Evolutionary conservation across 306 rosid species (phyloP).

Genomic region (Inga oerstediana): DNA sequence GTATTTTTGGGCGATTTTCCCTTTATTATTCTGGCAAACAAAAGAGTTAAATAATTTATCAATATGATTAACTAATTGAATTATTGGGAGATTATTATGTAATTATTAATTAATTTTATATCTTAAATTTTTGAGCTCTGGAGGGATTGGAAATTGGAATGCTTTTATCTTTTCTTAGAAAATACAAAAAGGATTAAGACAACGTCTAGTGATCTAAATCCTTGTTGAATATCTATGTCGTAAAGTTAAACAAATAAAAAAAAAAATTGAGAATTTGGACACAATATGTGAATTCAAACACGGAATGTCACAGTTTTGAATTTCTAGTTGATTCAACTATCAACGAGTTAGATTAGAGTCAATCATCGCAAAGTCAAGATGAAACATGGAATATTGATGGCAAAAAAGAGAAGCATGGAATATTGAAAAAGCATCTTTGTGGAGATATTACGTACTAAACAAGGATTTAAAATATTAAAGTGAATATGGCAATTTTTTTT

Average conservation of each 20-base stretch:
- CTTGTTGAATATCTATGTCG: background rate
- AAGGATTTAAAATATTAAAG: background rate
- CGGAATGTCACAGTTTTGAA: background rate
- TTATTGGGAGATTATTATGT: background rate
- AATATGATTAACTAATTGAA: too few species aligned
- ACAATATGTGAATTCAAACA: background rate
- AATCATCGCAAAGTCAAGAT: background rate
- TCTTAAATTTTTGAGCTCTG: background rate
- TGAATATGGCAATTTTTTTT: background rate
- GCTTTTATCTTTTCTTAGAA: background rate
- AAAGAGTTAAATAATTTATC: background rate
- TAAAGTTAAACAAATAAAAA: background rate
- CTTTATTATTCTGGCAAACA: background rate
- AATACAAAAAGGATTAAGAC: background rate
- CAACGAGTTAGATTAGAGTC: background rate
- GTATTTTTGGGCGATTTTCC: too few species aligned
- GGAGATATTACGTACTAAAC: background rate
- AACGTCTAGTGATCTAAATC: background rate
- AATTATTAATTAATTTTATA: background rate
- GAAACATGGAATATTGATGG: background rate
- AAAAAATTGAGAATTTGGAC: background rate
- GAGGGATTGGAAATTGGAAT: background rate
- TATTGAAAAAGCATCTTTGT: background rate
- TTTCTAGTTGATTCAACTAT: background rate
- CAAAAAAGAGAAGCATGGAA: background rate